Base-by-base conservation (phyloP, 2,329 filamentous ascomycete genomes). In the Pleurostoma richardsiae region DNA sequence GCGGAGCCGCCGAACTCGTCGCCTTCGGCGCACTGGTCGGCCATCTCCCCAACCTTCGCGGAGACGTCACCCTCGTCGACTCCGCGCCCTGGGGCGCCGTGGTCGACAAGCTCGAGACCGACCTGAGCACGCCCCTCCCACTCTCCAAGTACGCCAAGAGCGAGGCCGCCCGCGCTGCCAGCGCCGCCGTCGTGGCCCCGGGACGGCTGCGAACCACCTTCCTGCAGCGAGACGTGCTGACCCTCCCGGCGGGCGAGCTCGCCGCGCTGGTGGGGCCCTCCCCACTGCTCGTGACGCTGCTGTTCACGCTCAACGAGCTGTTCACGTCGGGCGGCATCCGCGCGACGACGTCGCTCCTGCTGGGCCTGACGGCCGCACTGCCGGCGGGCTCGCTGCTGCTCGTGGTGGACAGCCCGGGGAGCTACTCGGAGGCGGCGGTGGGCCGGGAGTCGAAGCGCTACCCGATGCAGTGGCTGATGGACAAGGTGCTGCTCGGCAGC, bases 381-480 rank as follows among this genome's bases (percentile, higher is more conserved):
- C 67, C 73, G 1, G 49, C 71, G 0, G 85, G 82, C 1, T 80
- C 88, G 3, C 64, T 92, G 38, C 70, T 97, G 1, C 77, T 97
- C 0, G 88, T 97, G 3, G 84, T 96, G 4, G 92, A 99, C 64
- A 96, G 90, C 56, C 90, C 94, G 0, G 94, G 94, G 1, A 95
- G 86, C 65, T 97, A 97, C 66, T 94, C 91, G 0, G 89, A 90
- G 48, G 78, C 95, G 4, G 80, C 79, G 0, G 65, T 96, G 0
- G 85, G 85, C 4, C 76, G 74, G 51, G 71, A 75, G 41, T 68
- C 69, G 58, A 78, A 79, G 52, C 82, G 79, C 51, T 97, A 97
- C 61, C 92, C 92, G 0, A 97, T 96, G 90, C 85, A 88, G 57
- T 96, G 90, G 84, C 71, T 99, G 11, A 72, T 99, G 3, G 86